A percentile compares a stretch with the other conserved stretches of the same genome.
Evolutionary conservation across 1,284 basidiomycete species (phyloP).

Genomic region (Sanghuangporus weigelae): DNA sequence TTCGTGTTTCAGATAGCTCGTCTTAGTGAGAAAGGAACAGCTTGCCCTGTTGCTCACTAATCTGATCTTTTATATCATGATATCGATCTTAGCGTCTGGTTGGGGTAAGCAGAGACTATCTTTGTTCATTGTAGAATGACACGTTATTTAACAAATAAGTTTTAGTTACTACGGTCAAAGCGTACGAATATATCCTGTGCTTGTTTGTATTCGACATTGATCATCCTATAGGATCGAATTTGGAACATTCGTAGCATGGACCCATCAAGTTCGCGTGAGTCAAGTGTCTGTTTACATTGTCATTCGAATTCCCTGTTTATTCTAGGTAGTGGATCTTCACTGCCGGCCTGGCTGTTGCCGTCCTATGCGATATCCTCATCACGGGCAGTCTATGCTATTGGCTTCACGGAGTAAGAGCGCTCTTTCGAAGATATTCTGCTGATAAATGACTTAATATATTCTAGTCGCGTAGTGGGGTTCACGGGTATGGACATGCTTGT

Average conservation of each 20-base stretch:
- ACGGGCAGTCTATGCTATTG: constrained; percentile 16
- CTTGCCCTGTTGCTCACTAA: background rate
- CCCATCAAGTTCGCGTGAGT: constrained; percentile 11
- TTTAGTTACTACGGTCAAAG: constrained; percentile 12
- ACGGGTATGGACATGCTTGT: background rate
- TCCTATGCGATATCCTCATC: constrained; percentile 12
- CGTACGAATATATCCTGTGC: background rate
- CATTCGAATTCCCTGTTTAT: background rate
- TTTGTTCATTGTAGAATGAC: background rate
- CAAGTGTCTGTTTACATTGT: background rate
- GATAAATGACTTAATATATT: background rate
- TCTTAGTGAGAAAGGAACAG: background rate
- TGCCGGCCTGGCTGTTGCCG: constrained; percentile 9
- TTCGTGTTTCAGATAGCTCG: constrained; percentile 4
- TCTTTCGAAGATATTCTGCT: background rate
- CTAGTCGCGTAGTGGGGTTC: constrained; percentile 11
- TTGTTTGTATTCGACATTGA: background rate
- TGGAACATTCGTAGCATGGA: constrained; percentile 15
- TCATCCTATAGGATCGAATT: constrained; percentile 11
- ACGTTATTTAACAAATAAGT: background rate
- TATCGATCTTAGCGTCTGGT: constrained; percentile 5
- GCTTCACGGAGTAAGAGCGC: constrained; percentile 8
- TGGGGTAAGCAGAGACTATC: constrained; percentile 9
- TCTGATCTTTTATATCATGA: background rate
- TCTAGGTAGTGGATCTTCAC: constrained; percentile 16